Base-by-base conservation (phyloP, 2,329 filamentous ascomycete species). In the Xylariaceae sp. region DNA sequence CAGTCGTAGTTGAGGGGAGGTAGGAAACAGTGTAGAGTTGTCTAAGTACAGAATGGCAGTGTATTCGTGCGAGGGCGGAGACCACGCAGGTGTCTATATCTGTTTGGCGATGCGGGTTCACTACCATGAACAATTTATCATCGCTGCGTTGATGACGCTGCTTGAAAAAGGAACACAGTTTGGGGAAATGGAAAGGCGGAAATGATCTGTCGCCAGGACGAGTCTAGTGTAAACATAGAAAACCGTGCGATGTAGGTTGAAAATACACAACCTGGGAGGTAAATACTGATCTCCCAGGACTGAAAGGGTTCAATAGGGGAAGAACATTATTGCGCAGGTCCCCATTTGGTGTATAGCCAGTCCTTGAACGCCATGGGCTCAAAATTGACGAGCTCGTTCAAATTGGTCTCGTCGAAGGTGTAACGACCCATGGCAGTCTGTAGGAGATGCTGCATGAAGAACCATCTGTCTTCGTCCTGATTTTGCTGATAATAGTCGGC, bases 371-470 rank as follows among this genome's bases (percentile, higher is more conserved):
- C 67, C 49, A 74, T 67, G 0, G 81, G 77, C 41, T 70, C 70
- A 11, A 83, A 51, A 35, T 71, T 62, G 11, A 75, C 69, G 5
- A 65, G 56, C 5, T 66, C 70, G 62, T 87, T 87, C 47, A 89
- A 68, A 53, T 82, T 85, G 1, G 81, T 68, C 11, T 76, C 69
- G 3, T 71, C 69, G 58, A 87, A 86, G 54, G 84, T 80, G 61
- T 87, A 90, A 10, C 82, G 77, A 2, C 85, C 82, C 54, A 86
- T 79, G 15, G 81, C 81, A 0, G 86, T 89, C 31, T 83, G 84
- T 35, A 87, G 73, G 19, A 89, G 75, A 31, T 83, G 74, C 51
- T 83, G 77, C 44, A 86, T 76, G 47, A 80, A 74, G 41, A 73
- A 71, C 56, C 76, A 78, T 45, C 72, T 75, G 7, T 68, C 65